Base-by-base conservation (phyloP, 148 eudicot species). In the Amaranthus palmeri region DNA sequence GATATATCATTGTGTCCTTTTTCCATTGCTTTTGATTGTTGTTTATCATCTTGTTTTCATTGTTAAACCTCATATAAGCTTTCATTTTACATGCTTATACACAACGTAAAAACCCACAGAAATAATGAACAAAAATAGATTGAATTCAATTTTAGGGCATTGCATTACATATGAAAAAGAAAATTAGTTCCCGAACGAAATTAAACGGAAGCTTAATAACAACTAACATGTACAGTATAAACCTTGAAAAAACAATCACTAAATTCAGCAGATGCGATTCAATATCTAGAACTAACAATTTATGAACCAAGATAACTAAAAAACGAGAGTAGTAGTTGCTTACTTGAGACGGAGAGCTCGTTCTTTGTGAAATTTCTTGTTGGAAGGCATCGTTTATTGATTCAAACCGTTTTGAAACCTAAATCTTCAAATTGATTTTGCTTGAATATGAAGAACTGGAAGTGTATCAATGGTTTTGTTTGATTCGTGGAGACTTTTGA, bases 311-410 rank as follows among this genome's bases (percentile, higher is more conserved):
- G 15, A 10, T 63, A 63, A 3, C 7, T 3, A 14, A 14, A 1
- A 62, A 44, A 15, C 5, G 0, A 10, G 3, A 52, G 44, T n/a
- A 52, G 8, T 7, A 54, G 43, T 53, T 42, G 48, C 75, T 71
- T 76, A 82, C 85, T 82, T 82, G 62, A 79, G 85, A 67, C 78
- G 83, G 44, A 73, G 76, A 4, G 78, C 68, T 63, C 69, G 73
- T 54, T 83, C 85, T 47, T 83, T 83, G 85, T 80, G 74, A 55
- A 70, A 64, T 15, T 74, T 74, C 56, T 83, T 83, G 69, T 83
- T 83, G 17, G 85, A 71, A 36, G 83, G 85, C 85, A 83, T 83
- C 67, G 52, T 15, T 46, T 14, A 15, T 10, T 62, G 54, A 56
- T 8, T n/a, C 36, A 42, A 69, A 14, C 61, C 52, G 36, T 49